These are phyloP conservation scores for Fusarium sublunatum DNA, from an alignment of 2,329 filamentous ascomycete species.

Conservation along the genomic window DNA sequence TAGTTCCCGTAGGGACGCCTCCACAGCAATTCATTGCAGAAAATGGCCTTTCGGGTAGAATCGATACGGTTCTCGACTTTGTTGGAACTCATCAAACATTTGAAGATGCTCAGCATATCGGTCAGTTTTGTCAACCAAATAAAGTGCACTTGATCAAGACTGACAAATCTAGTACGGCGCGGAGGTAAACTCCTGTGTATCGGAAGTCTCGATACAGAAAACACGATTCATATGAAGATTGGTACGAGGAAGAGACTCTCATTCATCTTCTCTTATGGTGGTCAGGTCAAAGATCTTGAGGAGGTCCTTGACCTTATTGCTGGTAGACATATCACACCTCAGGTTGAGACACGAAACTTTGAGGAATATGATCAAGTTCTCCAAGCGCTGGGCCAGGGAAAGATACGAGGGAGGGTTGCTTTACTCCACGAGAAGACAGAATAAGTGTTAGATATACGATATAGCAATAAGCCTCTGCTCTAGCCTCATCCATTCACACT, in stretches of 20 bases:
- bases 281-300: constrained; percentile 54
- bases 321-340: constrained; percentile 15
- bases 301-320: constrained; percentile 45
- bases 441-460: no score
- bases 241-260: constrained; percentile 56
- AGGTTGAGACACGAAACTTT: constrained; percentile 28
- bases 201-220: constrained; percentile 53
- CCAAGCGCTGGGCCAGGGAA: constrained; percentile 5
- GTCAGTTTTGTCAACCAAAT: neutral
- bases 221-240: constrained; percentile 57
- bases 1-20: constrained; percentile 24
- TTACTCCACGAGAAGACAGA: constrained; percentile 18
- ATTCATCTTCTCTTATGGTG: constrained; percentile 58
- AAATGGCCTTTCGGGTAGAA: constrained; percentile 6
- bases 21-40: constrained; percentile 26
- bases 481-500: constrained; percentile 43
- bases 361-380: constrained; percentile 28
- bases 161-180: constrained; percentile 20
- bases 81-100: constrained; percentile 41
- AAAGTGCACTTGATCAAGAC: neutral
- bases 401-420: constrained; percentile 15
- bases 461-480: neutral
- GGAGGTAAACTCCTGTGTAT: constrained; percentile 54
- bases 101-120: constrained; percentile 40
- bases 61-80: constrained; percentile 39